Conservation (phyloP, 208 protist species). For the Vickermania spadyakhi region DNA sequence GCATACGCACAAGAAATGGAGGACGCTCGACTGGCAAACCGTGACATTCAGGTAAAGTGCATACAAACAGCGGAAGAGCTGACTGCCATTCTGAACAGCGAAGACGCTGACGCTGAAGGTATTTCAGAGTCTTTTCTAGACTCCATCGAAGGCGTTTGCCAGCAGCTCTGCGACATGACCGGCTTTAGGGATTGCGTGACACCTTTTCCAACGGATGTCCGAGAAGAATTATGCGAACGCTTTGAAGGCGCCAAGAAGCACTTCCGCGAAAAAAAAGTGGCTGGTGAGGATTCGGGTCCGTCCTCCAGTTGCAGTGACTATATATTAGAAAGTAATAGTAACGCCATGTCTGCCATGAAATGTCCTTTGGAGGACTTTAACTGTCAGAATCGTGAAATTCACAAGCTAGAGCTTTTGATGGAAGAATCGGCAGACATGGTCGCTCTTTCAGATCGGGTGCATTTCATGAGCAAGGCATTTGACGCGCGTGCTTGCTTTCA, state of each 20-base stretch:
- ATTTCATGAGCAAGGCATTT: no score
- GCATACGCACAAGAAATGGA: not conserved
- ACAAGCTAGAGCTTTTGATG: no score
- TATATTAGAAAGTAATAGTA: no score
- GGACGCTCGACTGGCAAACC: not conserved
- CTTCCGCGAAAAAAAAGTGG: not conserved
- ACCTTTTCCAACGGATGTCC: not conserved
- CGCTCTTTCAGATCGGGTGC: no score
- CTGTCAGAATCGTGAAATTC: no score
- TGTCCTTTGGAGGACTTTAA: no score
- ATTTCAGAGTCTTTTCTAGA: not conserved
- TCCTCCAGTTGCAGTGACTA: no score
- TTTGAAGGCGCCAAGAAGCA: not conserved
- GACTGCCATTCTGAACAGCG: not conserved
- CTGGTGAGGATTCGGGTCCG: not conserved
- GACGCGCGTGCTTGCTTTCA: no score
- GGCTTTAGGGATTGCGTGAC: not conserved
- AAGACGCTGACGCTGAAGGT: not conserved
- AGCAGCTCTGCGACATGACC: not conserved
- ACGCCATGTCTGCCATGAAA: no score
- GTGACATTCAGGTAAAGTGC: not conserved
- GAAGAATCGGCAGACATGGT: no score
- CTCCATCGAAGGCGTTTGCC: not conserved
- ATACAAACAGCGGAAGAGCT: not conserved
- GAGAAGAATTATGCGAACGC: not conserved